Percentiles rank a stretch among this genome's conserved stretches.
Evolutionary conservation across 805 yeast species (phyloP).

Genomic region (Candida arabinofermentans): DNA sequence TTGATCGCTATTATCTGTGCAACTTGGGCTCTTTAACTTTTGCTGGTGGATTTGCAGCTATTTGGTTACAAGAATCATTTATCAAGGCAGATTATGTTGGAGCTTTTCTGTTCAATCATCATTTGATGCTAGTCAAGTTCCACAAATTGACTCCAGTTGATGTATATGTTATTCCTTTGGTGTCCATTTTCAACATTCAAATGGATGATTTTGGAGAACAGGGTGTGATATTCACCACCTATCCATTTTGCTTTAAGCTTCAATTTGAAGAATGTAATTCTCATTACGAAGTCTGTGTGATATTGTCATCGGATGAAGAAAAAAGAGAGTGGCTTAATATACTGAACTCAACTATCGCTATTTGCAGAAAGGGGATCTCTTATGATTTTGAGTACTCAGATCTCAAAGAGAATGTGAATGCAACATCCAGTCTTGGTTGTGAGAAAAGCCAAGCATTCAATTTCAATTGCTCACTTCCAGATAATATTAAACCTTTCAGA

Average conservation of each 20-base stretch:
- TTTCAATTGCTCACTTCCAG: slow-evolving; percentile 13
- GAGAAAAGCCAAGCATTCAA: slow-evolving; percentile 8
- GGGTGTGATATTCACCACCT: slow-evolving; percentile 27
- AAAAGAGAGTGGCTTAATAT: slow-evolving; percentile 38
- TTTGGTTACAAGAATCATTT: slow-evolving; percentile 34
- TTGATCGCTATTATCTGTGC: slow-evolving; percentile 30
- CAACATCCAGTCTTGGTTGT: neutral
- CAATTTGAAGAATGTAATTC: slow-evolving; percentile 40
- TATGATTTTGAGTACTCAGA: slow-evolving; percentile 27
- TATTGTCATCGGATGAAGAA: slow-evolving; percentile 34
- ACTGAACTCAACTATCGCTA: slow-evolving; percentile 4
- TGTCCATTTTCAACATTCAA: slow-evolving; percentile 23
- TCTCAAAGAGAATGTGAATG: slow-evolving; percentile 10
- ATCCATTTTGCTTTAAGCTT: slow-evolving; percentile 37
- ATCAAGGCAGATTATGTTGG: slow-evolving; percentile 28
- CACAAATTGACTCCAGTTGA: slow-evolving; percentile 25
- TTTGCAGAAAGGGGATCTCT: slow-evolving; percentile 31
- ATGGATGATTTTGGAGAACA: slow-evolving; percentile 21
- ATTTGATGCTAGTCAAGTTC: slow-evolving; percentile 33
- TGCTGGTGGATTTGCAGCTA: slow-evolving; percentile 38
- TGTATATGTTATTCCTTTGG: slow-evolving; percentile 48
- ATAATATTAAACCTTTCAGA: slow-evolving; percentile 9
- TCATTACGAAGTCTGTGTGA: slow-evolving; percentile 42
- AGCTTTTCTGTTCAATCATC: slow-evolving; percentile 46
- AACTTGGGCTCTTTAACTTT: slow-evolving; percentile 44